Evolutionary conservation across 768 basidiomycete genomes (phyloP).

Genomic region (Boletus barrowsii): DNA sequence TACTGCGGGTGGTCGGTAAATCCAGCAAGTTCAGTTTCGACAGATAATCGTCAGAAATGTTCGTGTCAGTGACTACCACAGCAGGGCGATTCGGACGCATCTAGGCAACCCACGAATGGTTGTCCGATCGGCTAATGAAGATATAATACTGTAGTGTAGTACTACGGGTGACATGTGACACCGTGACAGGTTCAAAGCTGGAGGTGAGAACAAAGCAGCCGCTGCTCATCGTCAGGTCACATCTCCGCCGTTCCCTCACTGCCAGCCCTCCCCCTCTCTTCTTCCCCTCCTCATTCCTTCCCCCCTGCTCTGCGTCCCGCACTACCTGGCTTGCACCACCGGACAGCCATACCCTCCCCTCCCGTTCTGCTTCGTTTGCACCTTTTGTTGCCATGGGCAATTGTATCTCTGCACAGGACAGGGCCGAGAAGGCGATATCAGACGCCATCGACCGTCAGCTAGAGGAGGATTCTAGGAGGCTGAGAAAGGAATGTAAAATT

Average conservation of each 20-base stretch:
- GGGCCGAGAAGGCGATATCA: conserved; percentile 57
- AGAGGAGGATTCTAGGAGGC: conserved; percentile 80
- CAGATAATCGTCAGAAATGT: too few species aligned
- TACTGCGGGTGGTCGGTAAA: background rate
- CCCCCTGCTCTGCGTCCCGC: background rate
- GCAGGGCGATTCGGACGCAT: too few species aligned
- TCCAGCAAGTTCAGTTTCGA: background rate
- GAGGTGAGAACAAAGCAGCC: conserved; percentile 27
- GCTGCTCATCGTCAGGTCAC: conserved; percentile 9
- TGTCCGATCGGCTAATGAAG: too few species aligned
- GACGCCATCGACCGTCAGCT: conserved; percentile 79
- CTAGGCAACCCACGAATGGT: too few species aligned
- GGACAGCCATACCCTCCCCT: background rate
- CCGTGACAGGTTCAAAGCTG: conserved; percentile 15
- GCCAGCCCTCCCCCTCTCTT: background rate
- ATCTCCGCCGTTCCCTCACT: background rate
- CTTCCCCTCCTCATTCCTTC: too few species aligned
- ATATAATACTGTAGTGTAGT: too few species aligned
- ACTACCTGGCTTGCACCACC: background rate
- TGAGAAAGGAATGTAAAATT: conserved; percentile 90
- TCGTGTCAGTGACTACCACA: too few species aligned
- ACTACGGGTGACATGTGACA: conserved; percentile 16
- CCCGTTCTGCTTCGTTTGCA: background rate
- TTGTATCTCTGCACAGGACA: conserved; percentile 57
- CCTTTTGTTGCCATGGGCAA: conserved; percentile 53